Evolutionary conservation across 2,329 filamentous ascomycete species (phyloP).

Genomic region (Ophiostoma populinum): DNA sequence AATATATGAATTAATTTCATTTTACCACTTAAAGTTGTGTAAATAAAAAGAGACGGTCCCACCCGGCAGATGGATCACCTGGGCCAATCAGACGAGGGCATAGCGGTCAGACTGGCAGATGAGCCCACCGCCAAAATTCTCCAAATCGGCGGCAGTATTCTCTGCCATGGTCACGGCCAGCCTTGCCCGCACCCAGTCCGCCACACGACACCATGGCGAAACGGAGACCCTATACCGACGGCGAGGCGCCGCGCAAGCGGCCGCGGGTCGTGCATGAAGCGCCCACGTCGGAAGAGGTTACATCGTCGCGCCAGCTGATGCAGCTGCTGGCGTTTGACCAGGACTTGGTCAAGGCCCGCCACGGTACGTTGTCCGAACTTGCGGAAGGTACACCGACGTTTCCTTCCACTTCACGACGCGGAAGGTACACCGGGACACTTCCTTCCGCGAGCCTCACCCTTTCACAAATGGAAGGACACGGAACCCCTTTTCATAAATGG

Average conservation of each 20-base stretch:
- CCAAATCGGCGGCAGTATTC: background rate
- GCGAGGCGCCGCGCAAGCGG: conserved; percentile 30
- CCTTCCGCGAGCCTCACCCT: too few relatives aligned
- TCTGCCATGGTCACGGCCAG: background rate
- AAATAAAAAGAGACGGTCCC: too few relatives aligned
- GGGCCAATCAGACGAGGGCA: background rate
- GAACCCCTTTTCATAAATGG: too few relatives aligned
- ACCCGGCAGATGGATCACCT: background rate
- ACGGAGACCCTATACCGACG: conserved; percentile 23
- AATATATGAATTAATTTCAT: too few relatives aligned
- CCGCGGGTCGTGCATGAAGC: conserved; percentile 38
- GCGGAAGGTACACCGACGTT: too few relatives aligned
- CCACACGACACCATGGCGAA: conserved; percentile 24
- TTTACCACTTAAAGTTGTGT: too few relatives aligned
- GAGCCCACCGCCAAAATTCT: background rate
- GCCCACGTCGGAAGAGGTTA: conserved; percentile 43
- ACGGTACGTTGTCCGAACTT: conserved; percentile 37
- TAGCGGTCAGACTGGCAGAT: background rate
- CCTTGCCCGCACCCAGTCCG: background rate
- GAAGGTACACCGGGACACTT: too few relatives aligned
- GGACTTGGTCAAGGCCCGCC: conserved; percentile 47
- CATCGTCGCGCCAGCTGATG: conserved; percentile 47
- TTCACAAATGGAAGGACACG: too few relatives aligned
- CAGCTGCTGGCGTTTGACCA: conserved; percentile 55
- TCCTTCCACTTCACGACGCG: too few relatives aligned